Base-by-base conservation (phyloP, 306 rosid genomes). In the Vigna trinervia region DNA sequence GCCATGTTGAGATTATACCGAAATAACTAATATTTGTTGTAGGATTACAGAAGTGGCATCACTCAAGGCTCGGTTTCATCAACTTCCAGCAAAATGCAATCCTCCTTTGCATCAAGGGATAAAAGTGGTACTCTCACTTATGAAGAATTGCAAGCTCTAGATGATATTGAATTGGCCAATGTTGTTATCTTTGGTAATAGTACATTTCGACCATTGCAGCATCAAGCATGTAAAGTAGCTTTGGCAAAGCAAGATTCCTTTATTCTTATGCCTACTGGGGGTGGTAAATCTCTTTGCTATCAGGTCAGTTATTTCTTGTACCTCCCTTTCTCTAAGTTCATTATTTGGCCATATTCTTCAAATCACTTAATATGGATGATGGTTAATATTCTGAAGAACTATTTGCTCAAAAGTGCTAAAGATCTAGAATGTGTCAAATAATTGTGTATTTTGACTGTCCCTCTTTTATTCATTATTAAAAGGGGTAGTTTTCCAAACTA, bases 221-320 rank as follows among this genome's bases (percentile, higher is more conserved):
- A 88, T 69, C 82, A 87, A 81, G 98, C 98, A 69, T 95, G 98
- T 82, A 84, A 85, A 87, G 89, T 85, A 65, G 89, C 92, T 64
- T 74, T 89, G 85, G 88, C 91, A 77, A 95, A 87, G 80, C 86
- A 59, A 75, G 97, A 95, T 86, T 90, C 96, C 80, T 95, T 95
- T 80, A 84, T 95, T 80, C 92, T 95, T 64, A 95, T 95, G 98
- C 98, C 98, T 39, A 95, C 98, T 7, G 98, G 98, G 73, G 98
- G 98, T 67, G 98, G 97, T 39, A 95, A 95, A 90, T 90, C 97
- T 78, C 89, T 95, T 73, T 95, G 98, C 78, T 95, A 95, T 77
- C 98, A 95, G 98, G 98, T 95, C 70, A 39, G 74, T 54, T 85
- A 71, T 81, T 85, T 85, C 78, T 81, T 72, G n/a, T 80, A 74